phyloP scores from a whole-genome alignment of 208 protist species.

The Perkinsela sp. region DNA sequence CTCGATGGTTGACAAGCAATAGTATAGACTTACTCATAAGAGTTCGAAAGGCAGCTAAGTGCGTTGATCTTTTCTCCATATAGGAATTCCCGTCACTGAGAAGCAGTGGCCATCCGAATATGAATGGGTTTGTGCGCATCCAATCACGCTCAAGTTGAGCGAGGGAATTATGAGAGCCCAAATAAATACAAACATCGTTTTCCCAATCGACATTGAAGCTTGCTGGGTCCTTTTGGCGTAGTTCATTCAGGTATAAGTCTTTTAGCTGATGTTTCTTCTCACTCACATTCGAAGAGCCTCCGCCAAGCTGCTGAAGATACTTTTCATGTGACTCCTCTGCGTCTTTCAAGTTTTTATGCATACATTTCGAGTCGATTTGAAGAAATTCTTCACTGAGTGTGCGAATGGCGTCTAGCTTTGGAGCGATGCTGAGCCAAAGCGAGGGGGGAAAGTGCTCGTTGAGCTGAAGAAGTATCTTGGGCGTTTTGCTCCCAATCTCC shows the following conservation, averaged over 20 bases:
- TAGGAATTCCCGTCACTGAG: constrained; percentile 52
- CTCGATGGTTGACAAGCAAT: constrained; percentile 39
- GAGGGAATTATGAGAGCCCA: constrained; percentile 44
- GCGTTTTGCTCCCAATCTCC: constrained; percentile 53
- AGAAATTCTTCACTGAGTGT: constrained; percentile 60
- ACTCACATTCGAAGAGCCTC: constrained; percentile 30
- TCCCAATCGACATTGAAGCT: constrained; percentile 45
- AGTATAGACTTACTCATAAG: constrained; percentile 58
- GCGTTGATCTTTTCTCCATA: constrained; percentile 32
- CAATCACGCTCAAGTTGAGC: constrained; percentile 31
- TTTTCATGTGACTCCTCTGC: constrained; percentile 50
- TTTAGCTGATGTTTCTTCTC: constrained; percentile 39
- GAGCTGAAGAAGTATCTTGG: constrained; percentile 63
- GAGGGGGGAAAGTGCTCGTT: constrained; percentile 50
- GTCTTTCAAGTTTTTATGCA: constrained; percentile 58
- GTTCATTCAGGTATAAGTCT: constrained; percentile 51
- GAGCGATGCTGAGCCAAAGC: constrained; percentile 58
- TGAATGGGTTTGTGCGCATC: constrained; percentile 62
- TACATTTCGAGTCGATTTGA: constrained; percentile 51
- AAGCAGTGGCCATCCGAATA: constrained; percentile 65
- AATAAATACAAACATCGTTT: constrained; percentile 37
- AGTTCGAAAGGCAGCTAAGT: constrained; percentile 48
- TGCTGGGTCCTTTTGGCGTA: constrained; percentile 39
- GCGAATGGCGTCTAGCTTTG: constrained; percentile 26
- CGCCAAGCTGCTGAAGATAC: constrained; percentile 20